Evolutionary conservation across 2,329 filamentous ascomycete genomes (phyloP), one percentile per base, ranked within the genome.

Genomic region (Tricladium varicosporioides): DNA sequence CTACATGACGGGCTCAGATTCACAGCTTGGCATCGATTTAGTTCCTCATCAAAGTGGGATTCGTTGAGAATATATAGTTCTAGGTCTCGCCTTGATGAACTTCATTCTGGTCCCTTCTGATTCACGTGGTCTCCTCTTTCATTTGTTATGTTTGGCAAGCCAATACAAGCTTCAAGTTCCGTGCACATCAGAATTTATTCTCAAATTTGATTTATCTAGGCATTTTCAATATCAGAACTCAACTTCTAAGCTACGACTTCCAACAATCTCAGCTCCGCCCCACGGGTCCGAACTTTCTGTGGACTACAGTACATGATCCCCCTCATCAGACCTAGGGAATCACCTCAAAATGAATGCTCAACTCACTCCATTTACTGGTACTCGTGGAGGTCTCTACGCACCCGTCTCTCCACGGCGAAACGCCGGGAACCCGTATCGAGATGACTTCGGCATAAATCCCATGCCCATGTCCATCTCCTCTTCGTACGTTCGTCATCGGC

Each of bases 11-110:
- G 11, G 22, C 15, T 22, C 22, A 27, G 22, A 27, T 27, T 27
- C 11, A 52, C 5, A 19, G 33, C n/a, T 18, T 15, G 14, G 1
- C 36, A 44, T 19, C 16, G 27, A 13, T 27, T 31, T 14, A 27
- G 13, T n/a, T 27, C 14, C 18, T 27, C 48, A 19, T 27, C 22
- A 27, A 1, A 13, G 8, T 36, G n/a, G 48, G 31, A 33, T 18
- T 36, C 10, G 40, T 19, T 33, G 40, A 52, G 42, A 22, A 31
- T n/a, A 52, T 44, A 52, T 45, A 43, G 49, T 33, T 42, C 40
- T 52, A 14, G 40, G 46, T 51, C 42, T 32, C 19, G 16, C 42
- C 48, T 51, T 40, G 36, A 40, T 40, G 36, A n/a, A 40, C 11
- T 11, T 13, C 36, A 4, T 40, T 40, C n/a, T 5, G 2, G 36